Base-by-base conservation (phyloP, 768 basidiomycete species). In the Lactarius evosmus region DNA sequence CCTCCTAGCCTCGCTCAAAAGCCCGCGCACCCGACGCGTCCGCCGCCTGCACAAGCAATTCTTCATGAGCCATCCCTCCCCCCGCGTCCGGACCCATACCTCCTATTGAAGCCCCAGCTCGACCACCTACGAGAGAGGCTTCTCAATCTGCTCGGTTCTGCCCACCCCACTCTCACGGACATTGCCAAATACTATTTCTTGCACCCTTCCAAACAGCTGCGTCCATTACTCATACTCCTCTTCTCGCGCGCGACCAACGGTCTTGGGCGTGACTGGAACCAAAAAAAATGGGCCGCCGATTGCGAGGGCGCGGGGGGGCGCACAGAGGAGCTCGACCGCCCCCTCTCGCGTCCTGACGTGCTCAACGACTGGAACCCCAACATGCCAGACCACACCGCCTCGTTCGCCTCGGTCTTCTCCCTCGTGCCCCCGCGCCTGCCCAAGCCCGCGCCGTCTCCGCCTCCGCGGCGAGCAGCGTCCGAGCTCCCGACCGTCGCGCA, bases 211-310 rank as follows among this genome's bases (percentile, higher is more conserved):
- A 95, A 95, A 72, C 95, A 98, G 72, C 79, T 98, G 30, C 85
- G 97, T 7, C 94, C 97, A 3, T 77, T 95, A 58, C 78, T 98
- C 38, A 91, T 98, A 17, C 82, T 99, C 25, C 83, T 99, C 36
- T 91, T 97, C 75, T 80, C 91, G 19, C 88, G 89, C 62, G 97
- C 95, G 8, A 97, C 95, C 29, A 98, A 98, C 72, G 96, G 96
- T 1, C 78, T 96, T 34, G 91, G 91, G 4, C 72, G 77, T 3
- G 74, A 78, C 46, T 96, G 87, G 83, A 74, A 82, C 22, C 72
- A 76, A 59, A 88, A 86, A 67, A 72, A 75, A 52, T 86, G 84
- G 83, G 81, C 79, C 8, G 85, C 88, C 4, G 77, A 82, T 60
- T 77, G 77, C 70, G 86, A 88, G 70, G 79, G 80, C 59, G 78